phyloP scores from a whole-genome alignment of 164 flowering plant species.

The Cinnamomum chago region DNA sequence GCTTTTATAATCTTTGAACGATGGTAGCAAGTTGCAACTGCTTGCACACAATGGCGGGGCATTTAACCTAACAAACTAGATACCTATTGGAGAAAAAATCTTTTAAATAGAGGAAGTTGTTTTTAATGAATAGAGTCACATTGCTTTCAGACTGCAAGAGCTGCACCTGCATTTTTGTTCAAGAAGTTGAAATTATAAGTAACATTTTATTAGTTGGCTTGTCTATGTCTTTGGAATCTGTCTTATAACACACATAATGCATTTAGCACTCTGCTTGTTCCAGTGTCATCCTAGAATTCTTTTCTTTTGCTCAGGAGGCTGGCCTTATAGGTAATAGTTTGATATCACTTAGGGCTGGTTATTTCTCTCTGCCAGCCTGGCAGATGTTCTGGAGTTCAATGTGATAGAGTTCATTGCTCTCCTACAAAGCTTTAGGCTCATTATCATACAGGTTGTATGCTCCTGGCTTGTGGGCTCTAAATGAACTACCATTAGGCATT shows the following conservation, averaged over 20 bases:
- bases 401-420: too few species aligned
- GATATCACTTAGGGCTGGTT: too few species aligned
- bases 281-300: background rate
- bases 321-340: too few species aligned
- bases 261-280: background rate
- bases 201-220: background rate
- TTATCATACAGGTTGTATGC: too few species aligned
- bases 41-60: background rate
- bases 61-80: background rate
- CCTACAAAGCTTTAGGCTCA: too few species aligned
- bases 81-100: background rate
- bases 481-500: too few species aligned
- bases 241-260: background rate
- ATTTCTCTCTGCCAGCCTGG: too few species aligned
- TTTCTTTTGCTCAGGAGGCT: background rate
- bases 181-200: background rate
- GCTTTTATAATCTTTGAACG: background rate
- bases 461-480: too few species aligned
- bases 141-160: background rate
- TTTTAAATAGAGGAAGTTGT: background rate
- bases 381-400: too few species aligned
- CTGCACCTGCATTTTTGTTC: background rate
- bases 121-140: background rate
- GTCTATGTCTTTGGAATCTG: background rate
- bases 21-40: background rate